phyloP scores from a whole-genome alignment of 176 grass and related monocot genomes.

The Oryza nivara region DNA sequence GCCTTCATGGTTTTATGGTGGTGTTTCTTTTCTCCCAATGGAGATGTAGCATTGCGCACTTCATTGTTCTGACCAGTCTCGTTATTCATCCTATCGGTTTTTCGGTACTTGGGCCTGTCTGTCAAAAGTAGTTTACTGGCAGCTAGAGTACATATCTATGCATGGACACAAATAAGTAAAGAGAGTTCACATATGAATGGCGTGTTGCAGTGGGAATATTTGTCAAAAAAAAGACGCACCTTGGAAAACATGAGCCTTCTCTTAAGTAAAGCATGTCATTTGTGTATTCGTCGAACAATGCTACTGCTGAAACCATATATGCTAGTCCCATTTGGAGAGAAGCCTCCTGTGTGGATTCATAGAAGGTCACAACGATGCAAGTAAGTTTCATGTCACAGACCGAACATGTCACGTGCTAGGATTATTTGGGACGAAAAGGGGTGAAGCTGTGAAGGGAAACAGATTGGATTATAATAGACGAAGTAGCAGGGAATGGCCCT shows the following conservation, averaged over 20 bases:
- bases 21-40: slow-evolving; percentile 28
- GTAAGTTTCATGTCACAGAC: not conserved
- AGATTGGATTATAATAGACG: too few species aligned
- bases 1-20: slow-evolving; percentile 40
- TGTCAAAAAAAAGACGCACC: slow-evolving; percentile 41
- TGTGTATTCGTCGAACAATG: slow-evolving; percentile 84
- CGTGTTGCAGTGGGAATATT: not conserved
- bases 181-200: slow-evolving; percentile 3
- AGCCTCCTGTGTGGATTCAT: slow-evolving; percentile 47
- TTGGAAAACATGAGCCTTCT: slow-evolving; percentile 91
- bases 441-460: too few species aligned
- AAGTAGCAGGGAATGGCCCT: too few species aligned
- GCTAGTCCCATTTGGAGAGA: slow-evolving; percentile 78
- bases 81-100: slow-evolving; percentile 45
- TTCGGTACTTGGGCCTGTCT: slow-evolving; percentile 81
- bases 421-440: too few species aligned
- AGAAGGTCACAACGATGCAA: not conserved
- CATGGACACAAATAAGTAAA: slow-evolving; percentile 11
- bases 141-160: slow-evolving; percentile 17
- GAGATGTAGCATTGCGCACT: not conserved
- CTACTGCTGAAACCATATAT: slow-evolving; percentile 73
- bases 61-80: slow-evolving; percentile 34
- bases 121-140: slow-evolving; percentile 49
- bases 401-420: too few species aligned
- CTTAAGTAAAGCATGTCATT: slow-evolving; percentile 93